These are phyloP conservation scores for Trypanosoma rangeli DNA, from an alignment of 208 protist species.

Conservation along the genomic window DNA sequence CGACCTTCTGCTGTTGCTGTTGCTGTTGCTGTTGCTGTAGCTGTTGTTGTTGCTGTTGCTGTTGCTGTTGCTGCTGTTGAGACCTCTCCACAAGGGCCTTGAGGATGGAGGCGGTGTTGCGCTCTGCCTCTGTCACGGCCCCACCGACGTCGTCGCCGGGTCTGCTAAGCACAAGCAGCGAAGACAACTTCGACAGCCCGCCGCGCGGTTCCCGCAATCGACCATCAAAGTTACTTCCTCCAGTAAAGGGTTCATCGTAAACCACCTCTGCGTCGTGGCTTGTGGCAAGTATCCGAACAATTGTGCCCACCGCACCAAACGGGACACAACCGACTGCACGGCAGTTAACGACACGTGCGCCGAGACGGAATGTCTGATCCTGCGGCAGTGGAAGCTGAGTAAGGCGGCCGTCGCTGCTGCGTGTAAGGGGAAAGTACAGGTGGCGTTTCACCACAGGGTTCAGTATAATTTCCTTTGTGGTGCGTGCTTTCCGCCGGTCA, in stretches of 20 bases:
- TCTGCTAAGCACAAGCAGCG: constrained; percentile 66
- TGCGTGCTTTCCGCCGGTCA: constrained; percentile 32
- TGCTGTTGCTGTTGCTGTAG: constrained; percentile 26
- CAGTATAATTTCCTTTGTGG: constrained; percentile 42
- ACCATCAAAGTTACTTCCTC: constrained; percentile 73
- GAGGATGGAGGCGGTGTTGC: constrained; percentile 2
- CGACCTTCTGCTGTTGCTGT: constrained; percentile 6
- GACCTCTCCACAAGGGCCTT: constrained; percentile 6
- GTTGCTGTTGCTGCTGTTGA: constrained; percentile 22
- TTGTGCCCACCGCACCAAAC: constrained; percentile 78
- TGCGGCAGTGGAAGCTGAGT: constrained; percentile 72
- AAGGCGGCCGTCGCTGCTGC: constrained; percentile 60
- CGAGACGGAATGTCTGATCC: constrained; percentile 70
- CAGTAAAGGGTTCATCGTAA: constrained; percentile 84
- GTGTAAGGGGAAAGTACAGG: constrained; percentile 81
- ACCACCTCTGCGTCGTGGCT: constrained; percentile 84
- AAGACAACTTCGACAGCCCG: constrained; percentile 63
- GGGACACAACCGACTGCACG: constrained; percentile 68
- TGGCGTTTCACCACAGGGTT: constrained; percentile 49
- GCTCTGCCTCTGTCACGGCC: constrained; percentile 6
- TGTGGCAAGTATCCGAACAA: constrained; percentile 81
- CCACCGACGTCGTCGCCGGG: constrained; percentile 13
- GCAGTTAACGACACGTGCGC: constrained; percentile 86
- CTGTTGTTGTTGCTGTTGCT: constrained; percentile 19
- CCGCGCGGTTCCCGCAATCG: constrained; percentile 66